These are phyloP conservation scores for Glarea lozoyensis DNA, from an alignment of 495 filamentous ascomycete species.

Conservation along the genomic window DNA sequence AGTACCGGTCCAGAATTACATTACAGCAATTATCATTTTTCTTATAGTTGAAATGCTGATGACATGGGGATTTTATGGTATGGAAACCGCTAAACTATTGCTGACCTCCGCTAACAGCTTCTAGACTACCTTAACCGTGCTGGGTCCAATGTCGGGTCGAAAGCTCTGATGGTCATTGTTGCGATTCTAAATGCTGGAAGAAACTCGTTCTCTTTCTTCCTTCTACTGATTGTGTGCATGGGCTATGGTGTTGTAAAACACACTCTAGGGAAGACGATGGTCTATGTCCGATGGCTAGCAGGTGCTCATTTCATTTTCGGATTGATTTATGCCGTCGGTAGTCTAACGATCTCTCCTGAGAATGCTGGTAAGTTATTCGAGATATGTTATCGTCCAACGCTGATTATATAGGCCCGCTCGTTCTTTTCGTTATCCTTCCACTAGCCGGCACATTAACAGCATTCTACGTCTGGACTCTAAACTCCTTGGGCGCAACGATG, in stretches of 20 bases:
- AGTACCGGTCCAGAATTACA: conserved; percentile 99
- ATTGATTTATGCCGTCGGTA: conserved; percentile 85
- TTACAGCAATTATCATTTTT: conserved; percentile 94
- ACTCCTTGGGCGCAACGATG: conserved; percentile 87
- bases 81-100: conserved; percentile 1
- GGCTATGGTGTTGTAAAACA: conserved; percentile 97
- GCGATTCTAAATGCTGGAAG: conserved; percentile 85
- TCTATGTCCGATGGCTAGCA: conserved; percentile 85
- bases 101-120: conserved; percentile 13
- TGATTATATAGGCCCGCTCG: conserved; percentile 66
- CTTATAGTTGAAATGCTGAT: conserved; percentile 91
- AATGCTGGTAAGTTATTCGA: conserved; percentile 38
- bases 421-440: conserved; percentile 92
- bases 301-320: conserved; percentile 91
- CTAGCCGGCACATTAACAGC: conserved; percentile 87
- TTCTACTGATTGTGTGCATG: conserved; percentile 98
- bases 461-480: conserved; percentile 99
- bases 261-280: conserved; percentile 87
- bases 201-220: conserved; percentile 98
- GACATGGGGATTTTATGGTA: conserved; percentile 93
- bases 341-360: conserved; percentile 79
- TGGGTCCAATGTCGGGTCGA: conserved; percentile 74
- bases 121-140: conserved; percentile 84
- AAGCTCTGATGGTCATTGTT: conserved; percentile 80
- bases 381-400: conserved; percentile 1